Evolutionary conservation across 1,284 basidiomycete genomes (phyloP).

Genomic region (Ganoderma leucocontextum): DNA sequence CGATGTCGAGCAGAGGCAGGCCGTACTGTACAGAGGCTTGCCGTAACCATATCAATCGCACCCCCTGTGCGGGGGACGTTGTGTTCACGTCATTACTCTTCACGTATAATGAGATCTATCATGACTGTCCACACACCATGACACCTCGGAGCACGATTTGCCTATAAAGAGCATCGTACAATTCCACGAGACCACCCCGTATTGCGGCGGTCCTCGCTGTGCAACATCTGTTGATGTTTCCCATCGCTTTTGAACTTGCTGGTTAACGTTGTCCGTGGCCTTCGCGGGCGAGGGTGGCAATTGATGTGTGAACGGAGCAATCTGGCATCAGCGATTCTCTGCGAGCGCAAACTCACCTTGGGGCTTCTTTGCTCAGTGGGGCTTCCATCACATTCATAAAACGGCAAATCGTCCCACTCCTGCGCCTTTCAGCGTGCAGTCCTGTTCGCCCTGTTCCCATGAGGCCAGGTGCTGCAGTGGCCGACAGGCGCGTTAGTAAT

Average conservation of each 20-base stretch:
- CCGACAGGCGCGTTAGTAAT: neutral
- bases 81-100: neutral
- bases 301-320: neutral
- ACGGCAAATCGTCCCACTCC: no score
- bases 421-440: neutral
- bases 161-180: neutral
- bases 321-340: neutral
- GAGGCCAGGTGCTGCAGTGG: neutral
- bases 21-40: neutral
- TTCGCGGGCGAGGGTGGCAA: neutral
- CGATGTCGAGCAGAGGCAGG: neutral
- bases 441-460: neutral
- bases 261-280: neutral
- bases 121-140: no score
- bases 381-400: neutral
- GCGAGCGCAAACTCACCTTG: neutral
- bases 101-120: neutral
- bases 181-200: neutral
- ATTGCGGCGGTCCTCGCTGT: neutral
- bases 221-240: neutral
- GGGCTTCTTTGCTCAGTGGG: neutral
- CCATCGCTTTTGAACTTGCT: neutral
- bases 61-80: neutral
- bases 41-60: neutral
- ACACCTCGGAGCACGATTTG: neutral